Evolutionary conservation across 768 basidiomycete genomes (phyloP).

Genomic region (Amyloporia xantha): DNA sequence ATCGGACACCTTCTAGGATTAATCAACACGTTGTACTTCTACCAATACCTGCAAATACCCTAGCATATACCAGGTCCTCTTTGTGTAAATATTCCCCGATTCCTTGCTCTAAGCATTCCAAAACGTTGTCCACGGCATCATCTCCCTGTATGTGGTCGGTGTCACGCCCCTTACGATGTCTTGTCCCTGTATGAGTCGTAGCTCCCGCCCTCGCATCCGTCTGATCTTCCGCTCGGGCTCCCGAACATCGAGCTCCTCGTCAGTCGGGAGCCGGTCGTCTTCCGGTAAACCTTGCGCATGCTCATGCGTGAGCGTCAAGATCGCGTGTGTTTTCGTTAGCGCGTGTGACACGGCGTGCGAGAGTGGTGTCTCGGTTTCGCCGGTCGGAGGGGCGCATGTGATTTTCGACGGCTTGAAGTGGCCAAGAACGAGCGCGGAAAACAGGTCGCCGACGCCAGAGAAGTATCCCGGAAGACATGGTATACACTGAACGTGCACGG

Average conservation of each 20-base stretch:
- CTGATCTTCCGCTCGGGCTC: slow-evolving; percentile 60
- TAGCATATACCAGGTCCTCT: background rate
- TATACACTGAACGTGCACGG: slow-evolving; percentile 65
- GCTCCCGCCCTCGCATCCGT: slow-evolving; percentile 81
- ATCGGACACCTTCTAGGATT: background rate
- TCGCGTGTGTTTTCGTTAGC: slow-evolving; percentile 67
- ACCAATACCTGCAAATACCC: background rate
- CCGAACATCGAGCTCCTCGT: slow-evolving; percentile 67
- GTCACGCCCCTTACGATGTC: slow-evolving; percentile 48
- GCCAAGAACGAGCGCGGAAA: slow-evolving; percentile 85
- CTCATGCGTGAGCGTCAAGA: slow-evolving; percentile 56
- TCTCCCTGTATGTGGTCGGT: slow-evolving; percentile 25
- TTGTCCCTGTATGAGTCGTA: slow-evolving; percentile 77
- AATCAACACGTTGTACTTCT: background rate
- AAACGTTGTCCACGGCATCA: slow-evolving; percentile 30
- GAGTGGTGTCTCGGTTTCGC: slow-evolving; percentile 33
- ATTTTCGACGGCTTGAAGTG: slow-evolving; percentile 42
- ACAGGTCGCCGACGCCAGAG: slow-evolving; percentile 94
- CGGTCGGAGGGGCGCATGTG: slow-evolving; percentile 3
- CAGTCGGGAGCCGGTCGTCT: slow-evolving; percentile 54
- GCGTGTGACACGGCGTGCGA: slow-evolving; percentile 61
- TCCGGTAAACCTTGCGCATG: slow-evolving; percentile 51
- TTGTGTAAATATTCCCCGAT: background rate
- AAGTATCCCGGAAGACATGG: slow-evolving; percentile 87
- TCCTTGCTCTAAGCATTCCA: slow-evolving; percentile 21